Evolutionary conservation across 805 yeast species (phyloP), one percentile per base, ranked within the genome.

Genomic region (Saccharomycopsis selenospora): DNA sequence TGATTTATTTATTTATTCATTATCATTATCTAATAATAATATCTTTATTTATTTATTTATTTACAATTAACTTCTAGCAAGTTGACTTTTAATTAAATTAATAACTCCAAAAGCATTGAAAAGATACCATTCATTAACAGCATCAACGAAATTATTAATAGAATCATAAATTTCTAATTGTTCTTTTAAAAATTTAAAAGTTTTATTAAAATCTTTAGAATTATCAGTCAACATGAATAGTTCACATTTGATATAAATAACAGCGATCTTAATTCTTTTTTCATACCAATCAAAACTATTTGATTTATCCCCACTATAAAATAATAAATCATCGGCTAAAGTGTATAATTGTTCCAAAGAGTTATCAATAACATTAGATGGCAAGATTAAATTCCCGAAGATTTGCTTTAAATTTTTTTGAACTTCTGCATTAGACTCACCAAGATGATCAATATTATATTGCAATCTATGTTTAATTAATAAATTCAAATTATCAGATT

Each of bases 201-300:
- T 90, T 43, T 75, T 75, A 11, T 55, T 49, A 57, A 69, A 83
- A 26, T 66, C 73, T 1, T 61, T 58, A 18, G 91, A 80, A 20
- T 68, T 69, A 63, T 91, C 97, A 56, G 76, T 82, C 40, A 86
- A 68, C 93, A 83, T 84, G 67, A 77, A 87, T 53, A 87, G 66
- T 63, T 91, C 97, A 36, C 84, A 68, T 33, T 82, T 76, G 2
- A 85, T 84, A 62, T 85, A 87, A 2, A 84, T 74, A 1, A 84
- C 71, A 22, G 85, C 75, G 13, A 91, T 61, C 6, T 85, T 75
- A 13, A 83, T 67, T 55, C 99, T 71, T 60, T 89, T 85, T n/a
- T 95, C 70, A 64, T 91, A 91, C 99, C 99, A 91, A 3, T 87
- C 83, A 61, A 85, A 81, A 63, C 88, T 96, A 17, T 67, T 56